phyloP scores from a whole-genome alignment of 768 basidiomycete species.

The Russula earlei region DNA sequence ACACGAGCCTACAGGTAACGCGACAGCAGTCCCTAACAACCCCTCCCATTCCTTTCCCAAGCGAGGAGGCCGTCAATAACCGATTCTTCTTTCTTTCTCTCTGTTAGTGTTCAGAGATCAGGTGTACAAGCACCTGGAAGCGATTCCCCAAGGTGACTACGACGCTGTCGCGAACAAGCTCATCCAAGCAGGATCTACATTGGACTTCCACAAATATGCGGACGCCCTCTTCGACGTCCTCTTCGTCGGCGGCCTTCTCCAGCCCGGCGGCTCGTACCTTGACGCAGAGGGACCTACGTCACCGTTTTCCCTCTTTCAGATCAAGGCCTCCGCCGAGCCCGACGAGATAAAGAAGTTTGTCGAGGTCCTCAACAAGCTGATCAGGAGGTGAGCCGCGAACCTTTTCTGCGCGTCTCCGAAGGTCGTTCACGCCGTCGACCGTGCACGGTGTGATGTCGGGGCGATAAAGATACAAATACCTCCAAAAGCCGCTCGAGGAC shows the following conservation, averaged over 20 bases:
- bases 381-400: constrained; percentile 61
- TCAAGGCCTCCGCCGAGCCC: constrained; percentile 66
- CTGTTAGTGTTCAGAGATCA: constrained; percentile 81
- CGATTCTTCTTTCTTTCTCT: too few relatives aligned
- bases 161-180: constrained; percentile 77
- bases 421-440: too few relatives aligned
- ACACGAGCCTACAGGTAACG: constrained; percentile 74
- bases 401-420: neutral
- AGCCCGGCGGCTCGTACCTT: constrained; percentile 88
- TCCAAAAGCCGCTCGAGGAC: constrained; percentile 92
- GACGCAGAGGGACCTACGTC: constrained; percentile 80
- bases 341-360: constrained; percentile 89
- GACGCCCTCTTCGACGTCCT: constrained; percentile 94
- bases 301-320: constrained; percentile 82
- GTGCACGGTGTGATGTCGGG: neutral
- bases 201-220: constrained; percentile 96
- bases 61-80: too few relatives aligned
- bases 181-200: constrained; percentile 81
- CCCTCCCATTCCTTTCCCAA: neutral
- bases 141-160: constrained; percentile 70
- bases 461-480: constrained; percentile 84
- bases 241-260: constrained; percentile 90
- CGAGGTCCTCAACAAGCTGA: constrained; percentile 91
- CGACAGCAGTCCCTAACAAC: neutral
- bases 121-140: constrained; percentile 84